phyloP scores from a whole-genome alignment of 2,329 filamentous ascomycete species.

The Phyllosticta citriasiana region DNA sequence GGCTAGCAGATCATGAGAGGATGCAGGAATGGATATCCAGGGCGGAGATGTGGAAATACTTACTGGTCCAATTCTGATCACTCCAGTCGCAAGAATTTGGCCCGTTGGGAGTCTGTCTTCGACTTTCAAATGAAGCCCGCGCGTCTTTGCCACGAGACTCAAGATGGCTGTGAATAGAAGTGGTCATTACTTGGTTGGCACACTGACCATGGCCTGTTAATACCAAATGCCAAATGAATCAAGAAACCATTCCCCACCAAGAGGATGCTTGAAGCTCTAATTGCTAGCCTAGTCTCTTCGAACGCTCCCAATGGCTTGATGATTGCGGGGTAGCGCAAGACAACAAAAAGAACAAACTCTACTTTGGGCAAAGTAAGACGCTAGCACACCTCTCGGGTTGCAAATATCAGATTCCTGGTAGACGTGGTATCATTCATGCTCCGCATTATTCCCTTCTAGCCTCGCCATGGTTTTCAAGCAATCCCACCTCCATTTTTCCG shows the following conservation, averaged over 20 bases:
- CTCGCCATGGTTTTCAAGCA: conserved; percentile 16
- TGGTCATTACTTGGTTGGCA: no score
- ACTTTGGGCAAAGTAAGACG: background rate
- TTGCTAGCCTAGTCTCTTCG: no score
- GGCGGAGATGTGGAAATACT: background rate
- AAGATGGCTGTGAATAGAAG: no score
- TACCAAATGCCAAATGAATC: no score
- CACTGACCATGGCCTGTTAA: no score
- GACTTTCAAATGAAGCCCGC: no score
- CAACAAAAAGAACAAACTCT: background rate
- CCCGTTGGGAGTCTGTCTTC: background rate
- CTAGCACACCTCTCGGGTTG: background rate
- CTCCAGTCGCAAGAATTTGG: background rate
- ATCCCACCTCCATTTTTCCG: conserved; percentile 38
- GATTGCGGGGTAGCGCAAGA: background rate
- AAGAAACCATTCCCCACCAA: no score
- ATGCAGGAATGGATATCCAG: background rate
- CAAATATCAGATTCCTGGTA: background rate
- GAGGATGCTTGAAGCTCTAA: no score
- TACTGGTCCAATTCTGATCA: background rate
- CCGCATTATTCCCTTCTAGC: background rate
- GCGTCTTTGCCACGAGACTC: no score
- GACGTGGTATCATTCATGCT: conserved; percentile 8
- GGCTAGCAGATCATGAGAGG: background rate
- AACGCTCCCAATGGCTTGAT: background rate